Evolutionary conservation across 495 filamentous ascomycete genomes (phyloP).

Genomic region (Penicillium coprophilum): DNA sequence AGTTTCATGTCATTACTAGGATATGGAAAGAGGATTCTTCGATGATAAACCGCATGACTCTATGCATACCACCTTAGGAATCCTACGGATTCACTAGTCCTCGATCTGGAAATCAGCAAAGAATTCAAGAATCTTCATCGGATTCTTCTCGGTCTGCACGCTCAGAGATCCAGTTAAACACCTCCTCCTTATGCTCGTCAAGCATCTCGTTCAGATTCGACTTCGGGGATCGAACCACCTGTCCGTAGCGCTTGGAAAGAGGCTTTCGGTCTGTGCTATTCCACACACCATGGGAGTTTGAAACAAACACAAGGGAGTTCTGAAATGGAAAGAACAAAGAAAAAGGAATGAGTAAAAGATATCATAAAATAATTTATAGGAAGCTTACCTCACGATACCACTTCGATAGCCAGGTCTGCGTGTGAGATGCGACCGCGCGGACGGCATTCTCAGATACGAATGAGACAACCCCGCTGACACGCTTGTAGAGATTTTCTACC

Average conservation of each 20-base stretch:
- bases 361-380: not conserved
- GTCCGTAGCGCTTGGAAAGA: slow-evolving; percentile 64
- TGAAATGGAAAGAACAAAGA: too few relatives aligned
- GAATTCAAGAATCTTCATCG: slow-evolving; percentile 16
- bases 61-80: not conserved
- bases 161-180: slow-evolving; percentile 53
- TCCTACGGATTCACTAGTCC: not conserved
- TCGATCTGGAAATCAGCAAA: not conserved
- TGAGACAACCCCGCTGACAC: slow-evolving; percentile 59
- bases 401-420: slow-evolving; percentile 59
- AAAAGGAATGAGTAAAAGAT: not conserved
- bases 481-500: slow-evolving; percentile 46
- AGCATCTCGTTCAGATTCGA: slow-evolving; percentile 64
- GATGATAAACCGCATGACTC: slow-evolving; percentile 10
- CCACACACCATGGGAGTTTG: slow-evolving; percentile 71
- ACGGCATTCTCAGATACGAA: slow-evolving; percentile 49
- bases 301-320: slow-evolving; percentile 72
- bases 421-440: slow-evolving; percentile 63
- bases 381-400: slow-evolving; percentile 65
- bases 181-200: slow-evolving; percentile 55
- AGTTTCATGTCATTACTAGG: slow-evolving; percentile 8
- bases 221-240: slow-evolving; percentile 53
- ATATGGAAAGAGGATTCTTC: not conserved
- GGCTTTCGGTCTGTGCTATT: slow-evolving; percentile 56
- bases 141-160: slow-evolving; percentile 34